Percentiles rank a stretch among this genome's conserved stretches.
Conservation (phyloP, 192 early-diverging fungal genomes). For the Podila horticola region DNA sequence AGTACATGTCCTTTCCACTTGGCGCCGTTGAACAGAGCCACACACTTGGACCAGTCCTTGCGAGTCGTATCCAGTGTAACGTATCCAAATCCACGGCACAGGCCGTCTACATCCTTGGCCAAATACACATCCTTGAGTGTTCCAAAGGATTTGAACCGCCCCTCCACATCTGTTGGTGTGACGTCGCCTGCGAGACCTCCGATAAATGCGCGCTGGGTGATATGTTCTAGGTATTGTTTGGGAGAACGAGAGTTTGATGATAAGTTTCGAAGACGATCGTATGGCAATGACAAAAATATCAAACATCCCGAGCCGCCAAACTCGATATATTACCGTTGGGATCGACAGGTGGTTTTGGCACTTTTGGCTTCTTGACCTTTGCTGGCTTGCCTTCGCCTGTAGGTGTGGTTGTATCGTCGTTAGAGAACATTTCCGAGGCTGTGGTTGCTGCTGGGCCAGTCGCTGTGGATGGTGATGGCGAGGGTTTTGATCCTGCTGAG, state of each 20-base stretch:
- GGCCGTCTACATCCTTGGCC: constrained; percentile 55
- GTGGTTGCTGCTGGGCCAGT: background rate
- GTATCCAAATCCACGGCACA: constrained; percentile 80
- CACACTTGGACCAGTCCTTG: constrained; percentile 74
- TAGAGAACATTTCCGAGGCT: background rate
- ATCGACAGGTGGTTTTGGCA: constrained; percentile 35
- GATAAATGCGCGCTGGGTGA: constrained; percentile 73
- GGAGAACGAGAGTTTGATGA: background rate
- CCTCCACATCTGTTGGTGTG: constrained; percentile 63
- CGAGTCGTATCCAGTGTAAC: constrained; percentile 74
- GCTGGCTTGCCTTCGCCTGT: constrained; percentile 6
- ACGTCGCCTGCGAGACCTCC: constrained; percentile 76
- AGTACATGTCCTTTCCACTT: constrained; percentile 88
- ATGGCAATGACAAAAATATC: background rate
- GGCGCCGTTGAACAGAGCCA: constrained; percentile 75
- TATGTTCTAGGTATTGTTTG: constrained; percentile 15
- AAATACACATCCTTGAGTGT: constrained; percentile 60
- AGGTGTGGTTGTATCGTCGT: background rate
- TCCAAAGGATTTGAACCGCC: constrained; percentile 83
- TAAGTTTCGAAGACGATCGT: no score
- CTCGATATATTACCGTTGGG: constrained; percentile 25
- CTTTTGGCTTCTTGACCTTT: constrained; percentile 46
- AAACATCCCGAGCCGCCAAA: background rate
- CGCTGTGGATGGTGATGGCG: background rate
- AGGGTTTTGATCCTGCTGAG: background rate